These are phyloP conservation scores for Pseudocercospora macadamiae DNA, from an alignment of 2,329 filamentous ascomycete species.

Conservation along the genomic window DNA sequence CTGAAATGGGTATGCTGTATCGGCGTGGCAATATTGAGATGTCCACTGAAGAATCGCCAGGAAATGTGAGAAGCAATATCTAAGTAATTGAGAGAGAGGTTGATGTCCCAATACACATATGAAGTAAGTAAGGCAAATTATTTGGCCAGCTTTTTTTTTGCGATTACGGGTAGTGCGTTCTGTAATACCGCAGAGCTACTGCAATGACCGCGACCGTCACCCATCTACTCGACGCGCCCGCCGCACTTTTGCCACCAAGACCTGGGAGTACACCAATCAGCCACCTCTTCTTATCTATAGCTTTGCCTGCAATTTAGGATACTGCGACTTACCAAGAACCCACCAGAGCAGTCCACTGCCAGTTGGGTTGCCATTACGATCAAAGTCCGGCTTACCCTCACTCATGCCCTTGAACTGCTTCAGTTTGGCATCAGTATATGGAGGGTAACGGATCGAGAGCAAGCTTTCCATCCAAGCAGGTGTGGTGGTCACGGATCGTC, in stretches of 20 bases:
- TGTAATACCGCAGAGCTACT: constrained; percentile 23
- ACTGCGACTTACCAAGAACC: constrained; percentile 29
- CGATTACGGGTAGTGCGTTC: constrained; percentile 13
- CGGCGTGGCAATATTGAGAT: too few species aligned
- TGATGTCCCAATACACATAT: too few species aligned
- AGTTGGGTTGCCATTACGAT: constrained; percentile 54
- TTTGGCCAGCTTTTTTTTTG: neutral
- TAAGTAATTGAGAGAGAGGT: too few species aligned
- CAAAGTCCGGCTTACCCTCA: constrained; percentile 61
- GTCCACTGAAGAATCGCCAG: too few species aligned
- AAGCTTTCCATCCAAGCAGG: constrained; percentile 69
- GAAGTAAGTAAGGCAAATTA: neutral
- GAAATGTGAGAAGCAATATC: too few species aligned
- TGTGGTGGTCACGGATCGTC: constrained; percentile 62
- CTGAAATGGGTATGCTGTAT: too few species aligned
- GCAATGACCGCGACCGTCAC: constrained; percentile 31
- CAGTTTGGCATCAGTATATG: constrained; percentile 59
- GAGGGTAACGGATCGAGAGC: constrained; percentile 68
- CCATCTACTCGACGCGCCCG: constrained; percentile 34
- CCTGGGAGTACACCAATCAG: constrained; percentile 16
- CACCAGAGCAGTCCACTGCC: constrained; percentile 35
- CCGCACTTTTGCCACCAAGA: constrained; percentile 34
- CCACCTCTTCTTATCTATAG: constrained; percentile 6
- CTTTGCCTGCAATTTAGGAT: constrained; percentile 10
- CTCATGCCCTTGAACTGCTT: constrained; percentile 55